Evolutionary conservation across 352 stramenopile species (phyloP), one percentile per base, ranked within the genome.

Genomic region (Blastocystis sp.): DNA sequence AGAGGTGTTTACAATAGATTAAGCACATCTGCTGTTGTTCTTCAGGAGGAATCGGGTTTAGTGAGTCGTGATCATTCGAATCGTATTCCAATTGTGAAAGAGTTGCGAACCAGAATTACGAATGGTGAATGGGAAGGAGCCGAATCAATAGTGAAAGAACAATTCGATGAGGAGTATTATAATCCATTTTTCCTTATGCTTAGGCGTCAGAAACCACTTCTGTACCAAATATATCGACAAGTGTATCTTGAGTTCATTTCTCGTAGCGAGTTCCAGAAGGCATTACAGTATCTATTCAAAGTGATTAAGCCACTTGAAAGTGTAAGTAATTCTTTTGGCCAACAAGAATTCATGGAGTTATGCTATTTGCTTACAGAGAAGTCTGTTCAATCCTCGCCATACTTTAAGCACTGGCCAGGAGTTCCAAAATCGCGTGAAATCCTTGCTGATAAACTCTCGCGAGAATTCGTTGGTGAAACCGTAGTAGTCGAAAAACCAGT

Each of bases 11-110:
- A 27, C 4, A 42, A 44, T 64, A 81, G 70, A 3, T 60, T 66
- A 30, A 64, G n/a, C 22, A 81, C 42, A n/a, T 59, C 70, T 13
- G 70, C 70, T 11, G 51, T 81, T 19, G 70, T 81, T 24, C 44
- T 81, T 27, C 70, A 81, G 62, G 70, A 81, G 37, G 70, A 81
- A 37, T 81, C 70, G 15, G 70, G 70, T 48, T 44, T 81, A 40
- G 40, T 81, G 24, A 81, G 35, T 9, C 35, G 70, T 11, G 70
- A 81, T 40, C 51, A 60, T 30, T 62, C 70, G 6, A 81, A 81
- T 51, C 70, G 70, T 30, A 59, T 40, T 60, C 70, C 70, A 15
- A 37, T 81, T 7, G 62, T 81, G 24, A 51, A 81, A 35, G 54
- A 37, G 35, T 42, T 81, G 15, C 51, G 22, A 24, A 30, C 40